Evolutionary conservation across 768 basidiomycete genomes (phyloP).

Genomic region (Plicaturopsis crispa): DNA sequence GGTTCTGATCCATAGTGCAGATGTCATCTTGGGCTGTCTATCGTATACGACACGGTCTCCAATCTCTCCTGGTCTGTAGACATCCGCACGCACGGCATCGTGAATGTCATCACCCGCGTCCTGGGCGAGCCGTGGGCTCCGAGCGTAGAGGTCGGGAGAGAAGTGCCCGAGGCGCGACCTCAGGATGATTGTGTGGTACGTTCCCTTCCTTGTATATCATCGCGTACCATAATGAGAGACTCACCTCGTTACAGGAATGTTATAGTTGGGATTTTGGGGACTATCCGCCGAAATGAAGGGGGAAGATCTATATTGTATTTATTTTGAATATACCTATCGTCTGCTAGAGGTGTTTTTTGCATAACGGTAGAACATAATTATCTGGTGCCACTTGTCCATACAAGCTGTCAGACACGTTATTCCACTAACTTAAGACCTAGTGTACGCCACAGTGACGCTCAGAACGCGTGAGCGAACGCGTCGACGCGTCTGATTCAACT

Average conservation of each 20-base stretch:
- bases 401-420: too few species aligned
- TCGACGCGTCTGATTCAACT: too few species aligned
- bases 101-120: slow-evolving; percentile 68
- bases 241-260: slow-evolving; percentile 42
- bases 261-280: slow-evolving; percentile 67
- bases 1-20: slow-evolving; percentile 23
- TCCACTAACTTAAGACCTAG: too few species aligned
- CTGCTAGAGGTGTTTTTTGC: too few species aligned
- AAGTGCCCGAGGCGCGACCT: slow-evolving; percentile 46
- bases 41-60: slow-evolving; percentile 89
- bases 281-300: slow-evolving; percentile 24
- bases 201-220: slow-evolving; percentile 1
- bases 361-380: too few species aligned
- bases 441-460: too few species aligned
- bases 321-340: too few species aligned
- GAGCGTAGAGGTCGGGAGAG: slow-evolving; percentile 49
- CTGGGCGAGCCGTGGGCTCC: slow-evolving; percentile 66
- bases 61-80: slow-evolving; percentile 82
- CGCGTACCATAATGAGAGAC: too few species aligned
- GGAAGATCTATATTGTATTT: slow-evolving; percentile 23
- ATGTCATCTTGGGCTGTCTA: slow-evolving; percentile 81
- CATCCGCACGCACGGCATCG: slow-evolving; percentile 74
- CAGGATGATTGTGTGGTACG: slow-evolving; percentile 72
- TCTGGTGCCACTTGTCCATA: too few species aligned
- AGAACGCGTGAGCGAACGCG: too few species aligned